A percentile compares a stretch with the other conserved stretches of the same genome.
Conservation (phyloP, 169 alveolate genomes). For the Plasmodium inui region DNA sequence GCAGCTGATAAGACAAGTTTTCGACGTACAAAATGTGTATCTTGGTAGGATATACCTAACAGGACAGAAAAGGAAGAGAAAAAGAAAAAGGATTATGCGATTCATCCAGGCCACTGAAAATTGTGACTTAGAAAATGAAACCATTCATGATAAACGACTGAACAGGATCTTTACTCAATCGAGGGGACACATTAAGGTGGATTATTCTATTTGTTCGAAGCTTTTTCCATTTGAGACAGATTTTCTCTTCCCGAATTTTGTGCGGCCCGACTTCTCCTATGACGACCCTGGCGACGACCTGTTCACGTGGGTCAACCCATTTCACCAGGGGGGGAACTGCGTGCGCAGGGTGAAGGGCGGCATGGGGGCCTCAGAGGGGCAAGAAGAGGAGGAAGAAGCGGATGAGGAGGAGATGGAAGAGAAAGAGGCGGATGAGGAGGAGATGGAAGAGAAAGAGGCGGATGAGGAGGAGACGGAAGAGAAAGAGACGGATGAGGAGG, state of each 20-base stretch:
- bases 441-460: not conserved
- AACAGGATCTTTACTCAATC: not conserved
- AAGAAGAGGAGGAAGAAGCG: not conserved
- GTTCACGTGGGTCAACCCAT: conserved; percentile 30
- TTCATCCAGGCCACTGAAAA: conserved; percentile 17
- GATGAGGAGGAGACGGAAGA: not conserved
- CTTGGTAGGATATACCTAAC: conserved; percentile 30
- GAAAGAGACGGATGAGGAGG: not conserved
- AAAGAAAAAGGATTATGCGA: conserved; percentile 29
- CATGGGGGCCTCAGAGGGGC: not conserved
- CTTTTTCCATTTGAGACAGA: conserved; percentile 15
- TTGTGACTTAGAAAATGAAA: conserved; percentile 13
- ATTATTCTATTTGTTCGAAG: not conserved
- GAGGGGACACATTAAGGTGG: not conserved
- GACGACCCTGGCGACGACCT: conserved; percentile 20
- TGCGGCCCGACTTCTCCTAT: not conserved
- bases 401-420: not conserved
- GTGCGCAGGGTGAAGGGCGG: not conserved
- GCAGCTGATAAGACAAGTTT: conserved; percentile 28
- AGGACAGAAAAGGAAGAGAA: conserved; percentile 6
- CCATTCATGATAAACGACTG: not conserved
- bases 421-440: not conserved
- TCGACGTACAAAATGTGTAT: conserved; percentile 53
- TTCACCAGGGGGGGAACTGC: not conserved
- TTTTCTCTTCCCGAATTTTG: conserved; percentile 20